phyloP scores from a whole-genome alignment of 2,329 filamentous ascomycete species.

The Rosellinia necatrix region DNA sequence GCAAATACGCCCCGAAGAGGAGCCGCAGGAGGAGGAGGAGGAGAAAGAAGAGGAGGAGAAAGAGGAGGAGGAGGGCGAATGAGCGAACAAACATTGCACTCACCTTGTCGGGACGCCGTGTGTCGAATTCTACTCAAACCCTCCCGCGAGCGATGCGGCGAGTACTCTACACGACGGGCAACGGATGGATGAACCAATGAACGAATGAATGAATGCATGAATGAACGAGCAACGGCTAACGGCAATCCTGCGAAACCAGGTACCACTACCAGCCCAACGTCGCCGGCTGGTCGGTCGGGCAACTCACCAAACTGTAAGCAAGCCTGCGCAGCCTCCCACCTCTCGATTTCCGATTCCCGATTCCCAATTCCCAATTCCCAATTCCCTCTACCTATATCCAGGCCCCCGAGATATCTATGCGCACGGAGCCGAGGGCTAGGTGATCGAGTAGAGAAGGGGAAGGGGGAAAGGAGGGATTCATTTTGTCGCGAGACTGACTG shows the following conservation, averaged over 20 bases:
- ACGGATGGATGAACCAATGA: neutral
- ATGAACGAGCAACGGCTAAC: too few relatives aligned
- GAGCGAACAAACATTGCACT: too few relatives aligned
- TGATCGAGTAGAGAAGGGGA: neutral
- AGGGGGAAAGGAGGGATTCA: neutral
- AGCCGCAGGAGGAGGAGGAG: too few relatives aligned
- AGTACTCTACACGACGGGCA: neutral
- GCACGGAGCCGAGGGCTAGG: too few relatives aligned
- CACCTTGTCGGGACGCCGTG: too few relatives aligned
- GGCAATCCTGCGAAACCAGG: constrained; percentile 46
- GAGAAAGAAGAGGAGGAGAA: too few relatives aligned
- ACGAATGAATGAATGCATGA: too few relatives aligned
- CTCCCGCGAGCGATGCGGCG: neutral
- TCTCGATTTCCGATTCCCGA: neutral
- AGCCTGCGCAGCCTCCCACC: neutral
- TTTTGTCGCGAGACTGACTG: too few relatives aligned
- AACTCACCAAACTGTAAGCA: constrained; percentile 57
- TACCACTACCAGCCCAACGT: constrained; percentile 64
- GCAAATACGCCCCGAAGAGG: neutral
- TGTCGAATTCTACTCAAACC: neutral
- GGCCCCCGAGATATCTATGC: too few relatives aligned
- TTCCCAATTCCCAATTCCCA: neutral
- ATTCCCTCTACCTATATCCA: too few relatives aligned
- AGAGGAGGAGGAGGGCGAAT: too few relatives aligned
- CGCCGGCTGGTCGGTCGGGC: constrained; percentile 56